phyloP scores from a whole-genome alignment of 768 basidiomycete genomes.

The Serendipita indica region DNA sequence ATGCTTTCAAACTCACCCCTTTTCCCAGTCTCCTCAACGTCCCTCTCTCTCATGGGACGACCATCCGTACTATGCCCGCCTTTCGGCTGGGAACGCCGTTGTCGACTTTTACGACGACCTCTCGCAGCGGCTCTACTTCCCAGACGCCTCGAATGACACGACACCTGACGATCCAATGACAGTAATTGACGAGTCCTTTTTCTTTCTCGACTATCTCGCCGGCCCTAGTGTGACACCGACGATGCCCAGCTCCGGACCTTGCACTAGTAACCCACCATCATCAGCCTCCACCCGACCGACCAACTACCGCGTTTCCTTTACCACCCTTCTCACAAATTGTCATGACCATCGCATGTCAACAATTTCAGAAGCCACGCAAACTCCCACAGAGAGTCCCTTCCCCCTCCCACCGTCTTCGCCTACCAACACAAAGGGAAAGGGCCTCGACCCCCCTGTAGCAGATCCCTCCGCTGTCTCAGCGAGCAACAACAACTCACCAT shows the following conservation, averaged over 20 bases:
- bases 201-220: neutral
- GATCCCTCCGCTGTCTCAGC: neutral
- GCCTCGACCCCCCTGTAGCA: neutral
- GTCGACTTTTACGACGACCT: neutral
- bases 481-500: neutral
- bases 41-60: too few relatives aligned
- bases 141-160: neutral
- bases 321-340: neutral
- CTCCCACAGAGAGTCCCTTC: neutral
- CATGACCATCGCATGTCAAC: slow-evolving; percentile 1
- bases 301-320: neutral
- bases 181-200: neutral
- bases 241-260: neutral
- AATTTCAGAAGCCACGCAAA: neutral
- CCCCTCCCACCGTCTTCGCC: too few relatives aligned
- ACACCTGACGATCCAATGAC: neutral
- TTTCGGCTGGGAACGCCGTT: neutral
- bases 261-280: neutral
- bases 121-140: neutral
- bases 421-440: too few relatives aligned
- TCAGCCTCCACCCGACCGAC: neutral
- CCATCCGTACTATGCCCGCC: too few relatives aligned
- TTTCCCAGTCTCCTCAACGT: too few relatives aligned
- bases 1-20: too few relatives aligned
- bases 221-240: neutral